These are phyloP conservation scores for Diaporthe sp. DNA, from an alignment of 2,329 filamentous ascomycete species.

Conservation along the genomic window DNA sequence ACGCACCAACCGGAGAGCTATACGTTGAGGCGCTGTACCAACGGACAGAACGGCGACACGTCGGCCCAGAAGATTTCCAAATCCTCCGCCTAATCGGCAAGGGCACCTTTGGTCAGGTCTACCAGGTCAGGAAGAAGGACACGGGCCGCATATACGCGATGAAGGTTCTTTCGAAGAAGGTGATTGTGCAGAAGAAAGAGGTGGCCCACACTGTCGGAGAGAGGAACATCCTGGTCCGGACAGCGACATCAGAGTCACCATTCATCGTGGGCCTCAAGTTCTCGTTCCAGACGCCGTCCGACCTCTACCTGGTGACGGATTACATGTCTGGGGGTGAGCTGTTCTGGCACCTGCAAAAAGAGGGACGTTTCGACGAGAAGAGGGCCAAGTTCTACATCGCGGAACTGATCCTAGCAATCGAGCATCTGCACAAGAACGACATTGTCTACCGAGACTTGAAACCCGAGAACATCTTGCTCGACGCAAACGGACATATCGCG, in stretches of 20 bases:
- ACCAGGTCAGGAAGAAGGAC: constrained; percentile 98
- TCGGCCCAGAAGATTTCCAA: constrained; percentile 95
- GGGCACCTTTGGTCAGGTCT: constrained; percentile 98
- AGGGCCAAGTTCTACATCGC: constrained; percentile 99
- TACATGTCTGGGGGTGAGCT: constrained; percentile 99
- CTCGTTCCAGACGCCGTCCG: constrained; percentile 96
- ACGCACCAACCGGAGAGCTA: constrained; percentile 87
- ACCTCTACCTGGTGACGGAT: constrained; percentile 97
- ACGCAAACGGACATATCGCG: constrained; percentile 97
- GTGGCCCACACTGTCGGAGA: constrained; percentile 97
- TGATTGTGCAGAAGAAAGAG: constrained; percentile 99
- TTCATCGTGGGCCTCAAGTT: constrained; percentile 99
- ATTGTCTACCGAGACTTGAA: constrained; percentile 98
- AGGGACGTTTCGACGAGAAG: constrained; percentile 93
- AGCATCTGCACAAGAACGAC: constrained; percentile 95
- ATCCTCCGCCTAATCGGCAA: constrained; percentile 97
- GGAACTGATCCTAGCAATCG: constrained; percentile 93
- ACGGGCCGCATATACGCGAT: constrained; percentile 97
- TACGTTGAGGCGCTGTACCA: constrained; percentile 90
- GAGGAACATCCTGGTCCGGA: constrained; percentile 96
- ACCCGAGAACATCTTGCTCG: constrained; percentile 96
- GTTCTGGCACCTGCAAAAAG: constrained; percentile 98
- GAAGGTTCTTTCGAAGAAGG: constrained; percentile 99
- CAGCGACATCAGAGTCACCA: constrained; percentile 93
- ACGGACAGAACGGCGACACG: constrained; percentile 88